These are phyloP conservation scores for Colletotrichum paranaense DNA, from an alignment of 2,329 filamentous ascomycete species.

Conservation along the genomic window DNA sequence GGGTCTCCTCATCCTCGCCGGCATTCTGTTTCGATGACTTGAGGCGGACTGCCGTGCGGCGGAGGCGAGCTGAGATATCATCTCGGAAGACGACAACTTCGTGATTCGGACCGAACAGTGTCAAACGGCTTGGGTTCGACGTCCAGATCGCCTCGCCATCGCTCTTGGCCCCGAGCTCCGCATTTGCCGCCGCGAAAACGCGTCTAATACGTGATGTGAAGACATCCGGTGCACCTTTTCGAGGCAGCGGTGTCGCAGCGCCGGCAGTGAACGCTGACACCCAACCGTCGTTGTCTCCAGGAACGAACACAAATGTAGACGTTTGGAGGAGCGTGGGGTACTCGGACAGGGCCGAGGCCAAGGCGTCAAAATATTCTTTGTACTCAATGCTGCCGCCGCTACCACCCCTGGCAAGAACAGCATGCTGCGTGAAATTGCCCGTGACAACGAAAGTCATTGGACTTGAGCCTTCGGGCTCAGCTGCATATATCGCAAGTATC, in stretches of 20 bases:
- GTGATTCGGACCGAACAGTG: slow-evolving; percentile 86
- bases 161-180: slow-evolving; percentile 66
- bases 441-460: slow-evolving; percentile 86
- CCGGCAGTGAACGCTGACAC: slow-evolving; percentile 85
- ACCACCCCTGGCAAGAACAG: slow-evolving; percentile 74
- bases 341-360: slow-evolving; percentile 85
- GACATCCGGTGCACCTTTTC: slow-evolving; percentile 81
- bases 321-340: slow-evolving; percentile 83
- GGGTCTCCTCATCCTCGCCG: slow-evolving; percentile 43
- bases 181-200: slow-evolving; percentile 82
- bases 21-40: slow-evolving; percentile 55
- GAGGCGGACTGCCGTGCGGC: slow-evolving; percentile 80
- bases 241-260: slow-evolving; percentile 75
- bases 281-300: slow-evolving; percentile 98
- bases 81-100: slow-evolving; percentile 91
- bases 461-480: slow-evolving; percentile 69
- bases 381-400: slow-evolving; percentile 91
- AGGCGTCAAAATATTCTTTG: slow-evolving; percentile 93
- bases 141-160: slow-evolving; percentile 84
- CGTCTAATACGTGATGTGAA: slow-evolving; percentile 90
- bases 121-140: slow-evolving; percentile 84
- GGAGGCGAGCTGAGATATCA: slow-evolving; percentile 82
- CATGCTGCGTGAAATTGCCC: slow-evolving; percentile 82
- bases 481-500: slow-evolving; percentile 79
- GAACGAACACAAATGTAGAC: slow-evolving; percentile 91